Conservation (phyloP, 2,329 filamentous ascomycete genomes). For the Fusarium foetens region DNA sequence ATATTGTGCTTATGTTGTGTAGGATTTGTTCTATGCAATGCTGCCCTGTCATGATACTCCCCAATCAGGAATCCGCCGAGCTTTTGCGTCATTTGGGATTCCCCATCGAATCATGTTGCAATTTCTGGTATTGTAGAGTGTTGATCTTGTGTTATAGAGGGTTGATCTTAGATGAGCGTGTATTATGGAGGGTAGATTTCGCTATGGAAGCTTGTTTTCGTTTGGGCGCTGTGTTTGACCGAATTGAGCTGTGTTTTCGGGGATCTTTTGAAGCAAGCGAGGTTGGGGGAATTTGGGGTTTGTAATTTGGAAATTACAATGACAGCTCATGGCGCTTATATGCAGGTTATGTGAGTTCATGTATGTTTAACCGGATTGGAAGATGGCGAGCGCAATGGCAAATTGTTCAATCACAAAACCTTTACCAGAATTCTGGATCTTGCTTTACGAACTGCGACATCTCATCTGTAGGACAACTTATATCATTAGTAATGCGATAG, state of each 20-base stretch:
- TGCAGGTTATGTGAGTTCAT: background rate
- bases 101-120: background rate
- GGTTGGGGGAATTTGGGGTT: background rate
- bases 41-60: conserved; percentile 49
- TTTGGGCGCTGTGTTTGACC: background rate
- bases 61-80: conserved; percentile 55
- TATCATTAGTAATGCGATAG: fast-evolving
- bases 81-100: conserved; percentile 17
- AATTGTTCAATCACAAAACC: background rate
- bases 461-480: fast-evolving
- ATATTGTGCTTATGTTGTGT: conserved; percentile 44
- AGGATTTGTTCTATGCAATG: conserved; percentile 73
- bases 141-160: background rate
- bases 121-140: background rate
- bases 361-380: background rate
- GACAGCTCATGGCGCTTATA: background rate
- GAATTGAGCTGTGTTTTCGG: background rate
- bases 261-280: background rate
- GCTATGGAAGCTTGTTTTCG: background rate
- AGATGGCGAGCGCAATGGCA: background rate
- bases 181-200: background rate
- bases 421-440: background rate
- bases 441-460: background rate
- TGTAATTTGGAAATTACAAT: background rate
- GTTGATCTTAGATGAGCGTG: background rate